A percentile compares a stretch with the other conserved stretches of the same genome.
phyloP scores from a whole-genome alignment of 495 filamentous ascomycete species.

The Penicillium nucicola region DNA sequence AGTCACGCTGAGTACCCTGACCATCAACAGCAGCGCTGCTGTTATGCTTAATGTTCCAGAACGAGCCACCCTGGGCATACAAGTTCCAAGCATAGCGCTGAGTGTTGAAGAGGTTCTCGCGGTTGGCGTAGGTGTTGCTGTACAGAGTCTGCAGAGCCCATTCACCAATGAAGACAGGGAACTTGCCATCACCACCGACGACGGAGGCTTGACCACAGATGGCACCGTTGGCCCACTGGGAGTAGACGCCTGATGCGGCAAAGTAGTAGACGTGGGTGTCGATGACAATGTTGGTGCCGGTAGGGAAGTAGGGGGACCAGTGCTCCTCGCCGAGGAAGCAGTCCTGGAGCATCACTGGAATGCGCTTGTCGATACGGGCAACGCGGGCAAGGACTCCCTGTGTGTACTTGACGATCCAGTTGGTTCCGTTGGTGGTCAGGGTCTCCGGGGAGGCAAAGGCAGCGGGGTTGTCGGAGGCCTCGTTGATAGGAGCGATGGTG shows the following conservation, averaged over 20 bases:
- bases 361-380: conserved; percentile 9
- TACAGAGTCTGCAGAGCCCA: conserved; percentile 16
- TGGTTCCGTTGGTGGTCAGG: conserved; percentile 8
- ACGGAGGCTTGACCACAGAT: conserved; percentile 13
- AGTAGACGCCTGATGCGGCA: conserved; percentile 12
- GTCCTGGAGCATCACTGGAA: conserved; percentile 9
- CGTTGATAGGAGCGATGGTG: conserved; percentile 18
- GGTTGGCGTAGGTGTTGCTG: conserved; percentile 12
- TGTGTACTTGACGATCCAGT: conserved; percentile 11
- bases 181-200: conserved; percentile 12
- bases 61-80: conserved; percentile 8
- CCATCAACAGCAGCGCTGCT: conserved; percentile 12
- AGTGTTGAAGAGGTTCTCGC: conserved; percentile 6
- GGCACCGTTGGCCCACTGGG: conserved; percentile 13
- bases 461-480: conserved; percentile 5
- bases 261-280: conserved; percentile 16
- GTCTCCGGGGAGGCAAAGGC: conserved; percentile 4
- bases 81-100: conserved; percentile 14
- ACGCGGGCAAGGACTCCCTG: conserved; percentile 1
- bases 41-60: conserved; percentile 16
- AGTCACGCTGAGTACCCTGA: conserved; percentile 9
- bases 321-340: conserved; percentile 13
- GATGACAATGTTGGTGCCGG: conserved; percentile 10
- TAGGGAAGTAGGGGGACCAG: conserved; percentile 11
- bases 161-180: conserved; percentile 14